A percentile compares a stretch with the other conserved stretches of the same genome.
These are phyloP conservation scores for Alternaria conjuncta DNA, from an alignment of 2,329 filamentous ascomycete genomes.

Conservation along the genomic window DNA sequence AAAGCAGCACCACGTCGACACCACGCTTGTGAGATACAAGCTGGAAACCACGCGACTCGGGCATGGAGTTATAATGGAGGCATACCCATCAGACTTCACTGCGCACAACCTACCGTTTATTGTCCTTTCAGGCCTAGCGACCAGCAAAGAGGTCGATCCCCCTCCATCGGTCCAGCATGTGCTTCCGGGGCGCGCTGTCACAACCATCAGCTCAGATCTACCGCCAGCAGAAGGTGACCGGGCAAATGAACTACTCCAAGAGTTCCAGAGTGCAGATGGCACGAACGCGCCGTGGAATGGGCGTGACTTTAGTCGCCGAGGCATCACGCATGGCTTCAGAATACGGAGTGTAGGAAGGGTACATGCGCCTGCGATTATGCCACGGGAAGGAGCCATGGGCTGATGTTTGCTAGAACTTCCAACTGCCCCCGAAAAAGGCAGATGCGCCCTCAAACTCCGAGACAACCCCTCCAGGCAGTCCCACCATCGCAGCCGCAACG, in stretches of 20 bases:
- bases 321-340: conserved; percentile 64
- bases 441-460: conserved; percentile 62
- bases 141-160: conserved; percentile 40
- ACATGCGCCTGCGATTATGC: conserved; percentile 48
- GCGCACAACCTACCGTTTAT: conserved; percentile 87
- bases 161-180: conserved; percentile 54
- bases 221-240: conserved; percentile 70
- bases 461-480: conserved; percentile 58
- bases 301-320: conserved; percentile 57
- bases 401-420: conserved; percentile 56
- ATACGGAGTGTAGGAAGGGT: conserved; percentile 82
- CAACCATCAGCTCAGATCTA: conserved; percentile 73
- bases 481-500: conserved; percentile 57
- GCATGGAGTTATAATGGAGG: conserved; percentile 69
- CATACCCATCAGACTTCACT: conserved; percentile 78
- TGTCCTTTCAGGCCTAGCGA: conserved; percentile 75
- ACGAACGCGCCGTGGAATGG: conserved; percentile 71
- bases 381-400: conserved; percentile 16
- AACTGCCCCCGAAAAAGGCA: conserved; percentile 68
- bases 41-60: conserved; percentile 12
- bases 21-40: not conserved
- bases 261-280: conserved; percentile 71
- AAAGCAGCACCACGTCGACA: not conserved
- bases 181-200: conserved; percentile 55
- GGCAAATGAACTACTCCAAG: conserved; percentile 68